Evolutionary conservation across 352 stramenopile genomes (phyloP).

Genomic region (Ophiocytium majus): DNA sequence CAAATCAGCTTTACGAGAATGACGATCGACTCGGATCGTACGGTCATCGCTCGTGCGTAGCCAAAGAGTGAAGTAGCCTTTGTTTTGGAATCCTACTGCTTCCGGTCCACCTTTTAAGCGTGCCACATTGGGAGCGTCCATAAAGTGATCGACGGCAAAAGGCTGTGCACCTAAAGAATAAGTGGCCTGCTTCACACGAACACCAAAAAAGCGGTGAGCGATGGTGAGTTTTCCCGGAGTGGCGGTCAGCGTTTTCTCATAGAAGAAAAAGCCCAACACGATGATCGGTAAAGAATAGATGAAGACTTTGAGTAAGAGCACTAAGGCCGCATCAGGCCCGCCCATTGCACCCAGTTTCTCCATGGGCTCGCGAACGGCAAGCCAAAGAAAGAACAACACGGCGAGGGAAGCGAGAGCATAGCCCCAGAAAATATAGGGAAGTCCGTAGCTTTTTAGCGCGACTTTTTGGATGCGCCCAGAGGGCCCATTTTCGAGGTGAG

Average conservation of each 20-base stretch:
- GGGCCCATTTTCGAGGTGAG: neutral
- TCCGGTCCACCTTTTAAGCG: neutral
- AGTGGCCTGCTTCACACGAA: too few species aligned
- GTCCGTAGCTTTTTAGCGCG: neutral
- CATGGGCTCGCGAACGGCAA: neutral
- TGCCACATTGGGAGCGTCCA: conserved; percentile 1
- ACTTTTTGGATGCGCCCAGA: too few species aligned
- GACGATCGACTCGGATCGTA: neutral
- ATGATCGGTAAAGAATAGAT: neutral
- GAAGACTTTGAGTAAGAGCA: neutral
- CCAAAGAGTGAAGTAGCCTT: neutral
- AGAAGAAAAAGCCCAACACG: conserved; percentile 1
- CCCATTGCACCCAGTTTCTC: neutral
- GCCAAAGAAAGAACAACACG: neutral
- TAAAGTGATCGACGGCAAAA: neutral
- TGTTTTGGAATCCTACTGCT: neutral
- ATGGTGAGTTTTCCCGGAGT: neutral
- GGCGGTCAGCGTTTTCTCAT: neutral
- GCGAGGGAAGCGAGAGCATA: neutral
- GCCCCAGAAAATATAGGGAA: conserved; percentile 10
- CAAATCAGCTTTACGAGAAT: conserved; percentile 3
- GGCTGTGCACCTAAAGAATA: too few species aligned
- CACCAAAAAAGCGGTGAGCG: neutral
- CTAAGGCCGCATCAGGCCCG: neutral
- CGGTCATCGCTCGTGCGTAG: neutral